These are phyloP conservation scores for Fusarium acutatum DNA, from an alignment of 2,329 filamentous ascomycete species.

Conservation along the genomic window DNA sequence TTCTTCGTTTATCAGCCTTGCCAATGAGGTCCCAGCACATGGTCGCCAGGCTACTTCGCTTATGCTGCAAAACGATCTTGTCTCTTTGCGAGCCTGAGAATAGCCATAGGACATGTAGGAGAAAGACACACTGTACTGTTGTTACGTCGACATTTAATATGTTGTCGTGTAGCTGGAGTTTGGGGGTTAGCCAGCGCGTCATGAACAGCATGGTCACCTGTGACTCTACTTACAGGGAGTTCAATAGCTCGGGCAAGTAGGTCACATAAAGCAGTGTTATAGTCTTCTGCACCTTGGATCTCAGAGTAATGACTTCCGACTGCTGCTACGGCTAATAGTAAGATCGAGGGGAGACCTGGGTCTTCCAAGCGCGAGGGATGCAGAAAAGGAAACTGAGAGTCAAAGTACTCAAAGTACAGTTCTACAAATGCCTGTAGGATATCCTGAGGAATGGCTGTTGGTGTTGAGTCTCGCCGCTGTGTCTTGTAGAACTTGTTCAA, in stretches of 20 bases:
- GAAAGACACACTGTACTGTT: not conserved
- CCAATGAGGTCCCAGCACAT: not conserved
- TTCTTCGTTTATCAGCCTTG: not conserved
- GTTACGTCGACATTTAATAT: rapidly evolving
- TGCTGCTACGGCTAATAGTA: not conserved
- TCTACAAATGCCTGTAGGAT: not conserved
- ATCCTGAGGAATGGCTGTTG: rapidly evolving
- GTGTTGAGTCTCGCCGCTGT: rapidly evolving
- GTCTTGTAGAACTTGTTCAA: not conserved
- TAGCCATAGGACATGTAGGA: not conserved
- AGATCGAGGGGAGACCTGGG: rapidly evolving
- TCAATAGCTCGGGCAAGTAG: not conserved
- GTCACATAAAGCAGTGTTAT: rapidly evolving
- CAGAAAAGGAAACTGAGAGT: not conserved
- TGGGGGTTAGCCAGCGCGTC: not conserved
- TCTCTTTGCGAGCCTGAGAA: not conserved
- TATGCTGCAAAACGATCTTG: not conserved
- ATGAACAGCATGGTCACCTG: not conserved
- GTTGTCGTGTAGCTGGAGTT: not conserved
- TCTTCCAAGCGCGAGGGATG: not conserved
- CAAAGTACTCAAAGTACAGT: not conserved
- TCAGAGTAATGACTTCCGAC: not conserved
- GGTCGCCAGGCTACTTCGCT: not conserved
- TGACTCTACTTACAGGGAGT: not conserved
- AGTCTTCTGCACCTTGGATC: not conserved